phyloP scores from a whole-genome alignment of 805 yeast species.

The Metschnikowia aberdeeniae region DNA sequence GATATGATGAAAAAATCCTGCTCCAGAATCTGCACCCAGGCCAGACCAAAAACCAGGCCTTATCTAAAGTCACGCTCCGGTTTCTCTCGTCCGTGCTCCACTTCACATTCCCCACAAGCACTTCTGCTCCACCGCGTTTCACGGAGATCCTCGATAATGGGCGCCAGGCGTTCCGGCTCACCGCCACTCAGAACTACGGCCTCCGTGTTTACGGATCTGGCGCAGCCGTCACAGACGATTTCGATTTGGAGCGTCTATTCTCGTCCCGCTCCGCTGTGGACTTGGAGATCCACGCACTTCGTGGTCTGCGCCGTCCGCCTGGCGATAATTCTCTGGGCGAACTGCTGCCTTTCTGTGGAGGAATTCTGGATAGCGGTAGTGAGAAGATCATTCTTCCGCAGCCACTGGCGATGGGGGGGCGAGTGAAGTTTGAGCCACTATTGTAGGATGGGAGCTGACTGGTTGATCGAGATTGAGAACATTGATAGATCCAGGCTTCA shows the following conservation, averaged over 20 bases:
- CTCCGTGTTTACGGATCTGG: slow-evolving; percentile 26
- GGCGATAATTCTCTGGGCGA: not conserved
- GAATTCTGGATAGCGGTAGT: too few species aligned
- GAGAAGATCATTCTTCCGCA: too few species aligned
- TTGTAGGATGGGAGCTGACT: too few species aligned
- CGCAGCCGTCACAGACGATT: slow-evolving; percentile 27
- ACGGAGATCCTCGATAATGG: slow-evolving; percentile 78
- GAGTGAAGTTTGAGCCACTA: too few species aligned
- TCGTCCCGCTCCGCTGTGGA: slow-evolving; percentile 27
- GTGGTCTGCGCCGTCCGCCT: not conserved
- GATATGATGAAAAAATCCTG: too few species aligned
- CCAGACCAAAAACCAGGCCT: not conserved
- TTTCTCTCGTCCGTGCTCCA: slow-evolving; percentile 55
- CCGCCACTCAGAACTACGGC: slow-evolving; percentile 20
- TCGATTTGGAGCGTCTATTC: slow-evolving; percentile 38
- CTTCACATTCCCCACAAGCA: slow-evolving; percentile 59
- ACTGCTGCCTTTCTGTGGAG: not conserved
- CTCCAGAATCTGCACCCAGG: too few species aligned
- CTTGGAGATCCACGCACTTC: slow-evolving; percentile 33
- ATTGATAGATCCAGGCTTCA: too few species aligned
- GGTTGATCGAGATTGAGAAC: too few species aligned
- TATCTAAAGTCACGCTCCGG: slow-evolving; percentile 34
- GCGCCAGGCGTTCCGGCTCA: slow-evolving; percentile 57
- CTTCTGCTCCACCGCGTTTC: slow-evolving; percentile 77
- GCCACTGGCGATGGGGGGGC: too few species aligned